Evolutionary conservation across 352 stramenopile species (phyloP), one percentile per base, ranked within the genome.

Genomic region (Phytophthora pluvialis): DNA sequence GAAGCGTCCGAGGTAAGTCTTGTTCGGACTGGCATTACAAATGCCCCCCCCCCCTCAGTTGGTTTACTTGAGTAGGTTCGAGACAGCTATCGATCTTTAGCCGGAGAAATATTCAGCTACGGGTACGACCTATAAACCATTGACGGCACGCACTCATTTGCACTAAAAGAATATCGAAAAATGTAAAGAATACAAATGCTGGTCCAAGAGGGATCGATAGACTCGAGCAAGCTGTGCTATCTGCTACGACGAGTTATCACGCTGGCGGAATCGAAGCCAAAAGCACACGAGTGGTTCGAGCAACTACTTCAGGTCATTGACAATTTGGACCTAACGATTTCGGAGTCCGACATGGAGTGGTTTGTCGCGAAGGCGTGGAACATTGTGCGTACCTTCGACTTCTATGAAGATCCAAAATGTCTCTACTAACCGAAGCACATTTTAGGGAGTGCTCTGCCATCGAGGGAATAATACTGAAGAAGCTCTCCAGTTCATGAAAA

Each of bases 301-400:
- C 85, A 93, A 57, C 59, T 93, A 11, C 33, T 89, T 44, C 79
- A 91, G 47, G 64, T 91, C 7, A 46, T 73, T 25, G 52, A 70
- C 9, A 91, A 71, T 26, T 59, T 91, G n/a, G 60, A 82, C 16
- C 48, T 89, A 15, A 48, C 50, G 9, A 57, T 91, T 16, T 53
- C 72, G 40, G 78, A 82, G 9, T 28, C 75, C 28, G 83, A 92
- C 32, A 42, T 79, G 26, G 86, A 94, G 57, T 94, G 86, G 83
- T 83, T 94, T 33, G 67, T 90, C 25, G 70, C 60, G n/a, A 91
- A 89, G 54, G 70, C 80, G 3, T 94, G 86, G 86, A 94, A 94
- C 31, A 78, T 86, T 38, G 86, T 94, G 77, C 38, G 70, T 77
- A 31, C 35, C 8, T 47, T 55, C 18, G 7, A 35, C n/a, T 36